Percentiles rank a stretch among this genome's conserved stretches.
phyloP scores from a whole-genome alignment of 352 stramenopile genomes.

The Nothophytophthora sp. region DNA sequence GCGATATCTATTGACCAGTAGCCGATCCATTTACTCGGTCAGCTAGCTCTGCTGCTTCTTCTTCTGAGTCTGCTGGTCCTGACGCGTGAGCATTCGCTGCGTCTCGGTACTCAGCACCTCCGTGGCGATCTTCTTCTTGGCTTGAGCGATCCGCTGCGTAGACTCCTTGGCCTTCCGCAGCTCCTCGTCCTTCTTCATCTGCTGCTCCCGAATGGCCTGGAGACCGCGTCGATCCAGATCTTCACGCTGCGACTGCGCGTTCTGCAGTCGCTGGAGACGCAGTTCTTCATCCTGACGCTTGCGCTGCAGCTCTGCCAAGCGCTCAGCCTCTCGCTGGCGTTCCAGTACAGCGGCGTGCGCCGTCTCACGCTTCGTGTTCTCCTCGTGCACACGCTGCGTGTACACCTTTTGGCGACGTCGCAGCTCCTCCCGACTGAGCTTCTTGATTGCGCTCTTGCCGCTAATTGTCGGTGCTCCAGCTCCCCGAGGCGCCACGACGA shows the following conservation, averaged over 20 bases:
- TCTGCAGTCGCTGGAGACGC: slow-evolving; percentile 21
- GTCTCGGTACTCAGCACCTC: slow-evolving; percentile 45
- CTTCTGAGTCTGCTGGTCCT: not conserved
- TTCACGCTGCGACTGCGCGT: slow-evolving; percentile 31
- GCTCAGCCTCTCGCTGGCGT: slow-evolving; percentile 27
- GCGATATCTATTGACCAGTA: slow-evolving; percentile 1
- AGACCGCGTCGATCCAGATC: no score
- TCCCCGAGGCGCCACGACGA: slow-evolving; percentile 16
- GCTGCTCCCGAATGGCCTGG: slow-evolving; percentile 39
- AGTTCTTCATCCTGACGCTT: slow-evolving; percentile 32
- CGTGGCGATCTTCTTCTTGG: slow-evolving; percentile 31
- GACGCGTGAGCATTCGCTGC: slow-evolving; percentile 25
- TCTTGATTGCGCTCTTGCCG: slow-evolving; percentile 5
- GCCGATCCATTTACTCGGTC: not conserved
- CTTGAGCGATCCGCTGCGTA: slow-evolving; percentile 24
- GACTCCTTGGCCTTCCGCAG: slow-evolving; percentile 36
- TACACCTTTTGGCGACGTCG: slow-evolving; percentile 40
- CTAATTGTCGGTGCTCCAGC: slow-evolving; percentile 2
- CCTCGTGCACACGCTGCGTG: slow-evolving; percentile 35
- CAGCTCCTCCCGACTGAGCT: slow-evolving; percentile 29
- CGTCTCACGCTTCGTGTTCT: slow-evolving; percentile 40
- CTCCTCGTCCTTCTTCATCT: slow-evolving; percentile 52
- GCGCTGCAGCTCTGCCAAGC: slow-evolving; percentile 22
- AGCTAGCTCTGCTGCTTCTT: not conserved
- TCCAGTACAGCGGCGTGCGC: slow-evolving; percentile 17